Conservation (phyloP, 2,329 filamentous ascomycete genomes). For the Sporothrix brasiliensis region DNA sequence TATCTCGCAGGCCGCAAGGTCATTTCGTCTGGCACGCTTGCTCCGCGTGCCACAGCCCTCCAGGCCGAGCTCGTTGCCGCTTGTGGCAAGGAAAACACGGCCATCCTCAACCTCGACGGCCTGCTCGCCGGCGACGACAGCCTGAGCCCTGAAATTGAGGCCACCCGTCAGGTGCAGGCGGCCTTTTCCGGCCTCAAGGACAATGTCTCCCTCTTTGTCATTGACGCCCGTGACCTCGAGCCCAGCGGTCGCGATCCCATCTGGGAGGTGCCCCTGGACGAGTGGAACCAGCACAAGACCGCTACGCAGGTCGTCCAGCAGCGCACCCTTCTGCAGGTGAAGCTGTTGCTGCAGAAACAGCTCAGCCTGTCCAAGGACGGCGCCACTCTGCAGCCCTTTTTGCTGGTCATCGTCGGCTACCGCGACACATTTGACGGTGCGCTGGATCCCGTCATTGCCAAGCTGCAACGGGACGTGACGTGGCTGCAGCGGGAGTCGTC, state of each 20-base stretch:
- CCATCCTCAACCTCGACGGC: neutral
- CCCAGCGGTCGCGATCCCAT: slow-evolving; percentile 17
- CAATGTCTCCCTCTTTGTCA: neutral
- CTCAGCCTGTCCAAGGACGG: neutral
- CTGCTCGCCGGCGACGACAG: neutral
- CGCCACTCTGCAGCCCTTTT: no score
- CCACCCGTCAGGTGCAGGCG: neutral
- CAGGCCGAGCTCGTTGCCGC: neutral
- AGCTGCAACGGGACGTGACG: slow-evolving; percentile 16
- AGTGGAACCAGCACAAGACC: slow-evolving; percentile 18
- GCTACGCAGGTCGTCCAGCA: neutral
- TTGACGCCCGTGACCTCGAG: slow-evolving; percentile 16
- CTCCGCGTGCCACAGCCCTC: neutral
- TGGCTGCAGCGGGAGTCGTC: slow-evolving; percentile 6
- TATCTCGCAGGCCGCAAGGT: slow-evolving; percentile 3
- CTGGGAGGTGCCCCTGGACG: slow-evolving; percentile 18
- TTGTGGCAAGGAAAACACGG: slow-evolving; percentile 12
- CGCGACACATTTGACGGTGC: slow-evolving; percentile 14
- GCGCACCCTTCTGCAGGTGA: slow-evolving; percentile 11
- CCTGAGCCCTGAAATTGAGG: neutral
- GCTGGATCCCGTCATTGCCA: neutral
- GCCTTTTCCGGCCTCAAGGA: neutral
- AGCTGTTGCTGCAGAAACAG: neutral
- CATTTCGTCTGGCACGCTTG: neutral
- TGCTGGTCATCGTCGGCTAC: slow-evolving; percentile 20